Conservation (phyloP, 768 basidiomycete genomes). For the Termitomyces sp. region DNA sequence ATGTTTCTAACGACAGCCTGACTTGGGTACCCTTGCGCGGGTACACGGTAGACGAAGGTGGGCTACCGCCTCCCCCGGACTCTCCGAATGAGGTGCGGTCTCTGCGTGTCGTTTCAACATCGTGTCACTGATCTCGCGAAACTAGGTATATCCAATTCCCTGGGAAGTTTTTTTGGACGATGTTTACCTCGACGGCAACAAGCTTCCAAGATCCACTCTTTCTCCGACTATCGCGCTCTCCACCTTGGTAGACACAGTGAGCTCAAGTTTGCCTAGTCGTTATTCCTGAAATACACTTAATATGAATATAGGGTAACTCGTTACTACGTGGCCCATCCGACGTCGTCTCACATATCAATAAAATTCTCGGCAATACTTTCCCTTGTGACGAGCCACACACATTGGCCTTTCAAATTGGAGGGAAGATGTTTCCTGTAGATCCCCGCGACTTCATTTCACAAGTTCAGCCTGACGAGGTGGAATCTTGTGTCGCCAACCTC, state of each 20-base stretch:
- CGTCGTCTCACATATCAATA: constrained; percentile 48
- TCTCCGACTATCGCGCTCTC: constrained; percentile 53
- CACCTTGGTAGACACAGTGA: constrained; percentile 71
- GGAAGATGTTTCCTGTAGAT: constrained; percentile 69
- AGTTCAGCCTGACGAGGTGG: constrained; percentile 33
- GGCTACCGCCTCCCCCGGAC: constrained; percentile 52
- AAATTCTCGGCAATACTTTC: constrained; percentile 43
- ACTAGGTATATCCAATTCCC: constrained; percentile 59
- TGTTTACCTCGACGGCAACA: constrained; percentile 66
- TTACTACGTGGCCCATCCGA: constrained; percentile 74
- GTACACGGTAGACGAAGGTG: constrained; percentile 53
- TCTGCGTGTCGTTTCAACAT: not conserved
- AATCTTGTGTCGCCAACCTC: constrained; percentile 53
- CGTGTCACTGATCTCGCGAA: constrained; percentile 9
- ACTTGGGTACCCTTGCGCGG: constrained; percentile 66
- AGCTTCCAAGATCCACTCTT: constrained; percentile 55
- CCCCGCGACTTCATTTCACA: constrained; percentile 67
- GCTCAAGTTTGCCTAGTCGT: constrained; percentile 16
- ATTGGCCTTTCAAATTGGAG: constrained; percentile 67
- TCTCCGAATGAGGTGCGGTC: constrained; percentile 55
- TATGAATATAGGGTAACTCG: constrained; percentile 64
- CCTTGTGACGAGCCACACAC: constrained; percentile 61
- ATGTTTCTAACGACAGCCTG: constrained; percentile 45
- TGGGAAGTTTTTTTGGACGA: constrained; percentile 77
- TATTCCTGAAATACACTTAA: not conserved